These are phyloP conservation scores for Naganishia vishniacii DNA, from an alignment of 768 basidiomycete genomes.

Conservation along the genomic window DNA sequence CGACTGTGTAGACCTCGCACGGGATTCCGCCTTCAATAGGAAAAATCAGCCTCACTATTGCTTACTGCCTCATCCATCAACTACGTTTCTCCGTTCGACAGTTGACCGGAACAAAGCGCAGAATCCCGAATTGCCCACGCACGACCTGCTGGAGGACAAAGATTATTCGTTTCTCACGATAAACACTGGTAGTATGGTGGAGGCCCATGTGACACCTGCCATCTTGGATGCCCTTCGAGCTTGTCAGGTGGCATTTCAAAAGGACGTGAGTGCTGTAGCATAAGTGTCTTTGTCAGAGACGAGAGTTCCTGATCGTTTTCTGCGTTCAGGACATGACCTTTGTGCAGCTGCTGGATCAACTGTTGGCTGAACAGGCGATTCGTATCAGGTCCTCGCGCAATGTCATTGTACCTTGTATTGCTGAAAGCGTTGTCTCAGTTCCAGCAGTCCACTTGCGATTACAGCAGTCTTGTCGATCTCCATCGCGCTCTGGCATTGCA, in stretches of 20 bases:
- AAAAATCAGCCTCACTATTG: too few species aligned
- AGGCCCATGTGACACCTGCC: neutral
- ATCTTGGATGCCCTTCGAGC: neutral
- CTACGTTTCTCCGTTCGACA: too few species aligned
- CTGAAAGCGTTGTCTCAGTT: neutral
- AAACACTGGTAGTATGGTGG: neutral
- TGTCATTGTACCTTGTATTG: neutral
- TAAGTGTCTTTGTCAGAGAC: neutral
- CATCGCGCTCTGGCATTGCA: neutral
- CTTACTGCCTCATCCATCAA: too few species aligned
- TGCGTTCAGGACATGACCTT: slow-evolving; percentile 2
- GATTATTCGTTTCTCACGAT: slow-evolving; percentile 5
- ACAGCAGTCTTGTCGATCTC: neutral
- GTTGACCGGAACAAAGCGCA: too few species aligned
- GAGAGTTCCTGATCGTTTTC: neutral
- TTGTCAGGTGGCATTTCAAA: neutral
- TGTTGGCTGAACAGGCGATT: neutral
- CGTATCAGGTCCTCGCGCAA: slow-evolving; percentile 5
- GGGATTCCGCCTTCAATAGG: neutral
- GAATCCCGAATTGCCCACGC: neutral
- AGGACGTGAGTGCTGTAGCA: neutral
- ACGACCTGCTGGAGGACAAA: neutral
- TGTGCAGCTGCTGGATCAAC: slow-evolving; percentile 1
- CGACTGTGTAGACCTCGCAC: neutral
- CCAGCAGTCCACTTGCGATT: neutral